Evolutionary conservation across 768 basidiomycete genomes (phyloP), one percentile per base, ranked within the genome.

Genomic region (Mycena rebaudengoi): DNA sequence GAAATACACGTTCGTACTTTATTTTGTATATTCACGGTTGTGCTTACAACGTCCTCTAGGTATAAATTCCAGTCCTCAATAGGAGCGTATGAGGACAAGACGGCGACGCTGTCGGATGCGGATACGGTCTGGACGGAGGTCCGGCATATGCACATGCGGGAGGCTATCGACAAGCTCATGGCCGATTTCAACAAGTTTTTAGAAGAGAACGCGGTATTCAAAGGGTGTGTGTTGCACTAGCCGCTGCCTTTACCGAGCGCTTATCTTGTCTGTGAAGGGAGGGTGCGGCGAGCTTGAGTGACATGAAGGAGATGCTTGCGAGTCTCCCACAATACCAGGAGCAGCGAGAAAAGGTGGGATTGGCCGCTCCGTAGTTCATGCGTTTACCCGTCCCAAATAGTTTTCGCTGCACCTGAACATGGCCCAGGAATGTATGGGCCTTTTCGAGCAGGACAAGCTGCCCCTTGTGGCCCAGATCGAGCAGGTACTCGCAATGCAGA

Each of bases 261-360:
- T 58, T 21, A 69, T 57, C 49, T 26, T 33, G 53, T 50, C 35
- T 37, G 35, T 60, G 25, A 59, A 91, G 91, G 26, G 88, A 94
- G 69, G 89, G 91, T 43, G 93, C 92, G 10, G 91, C 93, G 46
- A 96, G 88, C 70, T 75, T 99, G 46, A 97, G 96, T 71, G 97
- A 98, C 77, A 96, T 99, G 94, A 98, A 98, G 77, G 98, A 99
- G 72, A 98, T 99, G 97, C 83, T 99, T 32, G 98, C 98, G 30
- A 94, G 83, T 72, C 75, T 99, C 64, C 96, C 96, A 2, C 95
- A 98, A 76, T 98, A 92, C 70, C 93, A 96, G 78, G 96, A 98
- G 66, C 92, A 95, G 69, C 86, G 97, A 59, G 96, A 99, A 75
- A 96, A 95, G 87, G 95, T 91, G 35, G 20, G 77, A 1, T 3